Evolutionary conservation across 768 basidiomycete genomes (phyloP), one percentile per base, ranked within the genome.

Genomic region (Lactifluus echinatus): DNA sequence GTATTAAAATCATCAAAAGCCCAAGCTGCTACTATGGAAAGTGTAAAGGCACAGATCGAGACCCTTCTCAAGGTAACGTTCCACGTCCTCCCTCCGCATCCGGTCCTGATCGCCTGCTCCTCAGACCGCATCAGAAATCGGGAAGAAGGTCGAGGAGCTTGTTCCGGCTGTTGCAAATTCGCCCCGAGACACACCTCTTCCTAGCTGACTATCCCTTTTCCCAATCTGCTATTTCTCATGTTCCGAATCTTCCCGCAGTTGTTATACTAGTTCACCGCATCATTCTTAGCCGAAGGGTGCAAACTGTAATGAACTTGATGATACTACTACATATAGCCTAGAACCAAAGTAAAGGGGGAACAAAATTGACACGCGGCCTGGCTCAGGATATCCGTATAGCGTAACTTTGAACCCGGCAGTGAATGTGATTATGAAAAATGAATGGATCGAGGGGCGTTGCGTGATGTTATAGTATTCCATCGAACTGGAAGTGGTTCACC

Each of bases 1-100:
- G 76, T 93, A 48, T 75, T 92, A 55, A 90, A 85, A 66, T 79
- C 88, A 67, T 87, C 86, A 73, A 88, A 85, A 71, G 66, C 76
- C n/a, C 87, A 90, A 68, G 72, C 79, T 28, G 68, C 77, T 40
- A 85, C 82, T 19, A 79, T 89, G 74, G 91, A 94, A 65, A 84
- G 70, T 62, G 82, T 93, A 62, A 90, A 90, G 68, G 66, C 75
- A 7, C 87, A 91, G 63, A 83, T 93, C 57, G 90, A 91, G 66
- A 70, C 75, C 3, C 75, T 91, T 29, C 78, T 86, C 69, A 90
- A 88, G 82, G 89, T 84, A 51, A 31, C 65, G 61, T 33, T 43
- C 34, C 4, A 21, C 26, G 19, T 19, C 28, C 14, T 28, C 15
- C 14, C 10, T 26, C 17, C 36, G 47, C 36, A 21, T 19, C 24